Base-by-base conservation (phyloP, 768 basidiomycete genomes). In the Tylopilus sp. region DNA sequence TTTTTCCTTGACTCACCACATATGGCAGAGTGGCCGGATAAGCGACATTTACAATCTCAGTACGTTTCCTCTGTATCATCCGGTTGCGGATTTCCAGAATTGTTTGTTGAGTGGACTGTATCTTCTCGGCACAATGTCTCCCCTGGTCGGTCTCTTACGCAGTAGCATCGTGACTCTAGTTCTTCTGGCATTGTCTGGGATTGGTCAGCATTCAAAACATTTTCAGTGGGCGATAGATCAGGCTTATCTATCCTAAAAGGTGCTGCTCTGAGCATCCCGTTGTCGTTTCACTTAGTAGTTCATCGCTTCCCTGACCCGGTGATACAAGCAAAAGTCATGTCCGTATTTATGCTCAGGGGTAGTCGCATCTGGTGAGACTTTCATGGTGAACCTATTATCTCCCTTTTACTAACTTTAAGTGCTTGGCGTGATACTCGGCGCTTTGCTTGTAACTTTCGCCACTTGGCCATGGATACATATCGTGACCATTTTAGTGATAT, bases 41-140 rank as follows among this genome's bases (percentile, higher is more conserved):
- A 42, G 40, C n/a, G 48, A 49, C 12, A 20, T 49, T 15, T 49
- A 41, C 4, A 42, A 49, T 17, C 40, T 40, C 22, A 49, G 48
- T 49, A 41, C 8, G 22, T 33, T 12, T 5, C 3, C 17, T 6
- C 30, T 23, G 21, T 25, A n/a, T 18, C 8, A 15, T 31, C 20
- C 38, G 11, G 7, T 12, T 33, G 10, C 15, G 17, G 6, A 3
- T 8, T 23, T 4, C 5, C 40, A 49, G 40, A 42, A 25, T 23
- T 49, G 9, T n/a, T 41, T 48, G 13, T 11, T 48, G 21, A 18
- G 17, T 18, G 48, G 48, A 6, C 6, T 49, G 22, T 49, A 48
- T 22, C 28, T 48, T 5, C 9, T 41, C 21, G 40, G 40, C 3
- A 33, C 42, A 17, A 12, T 13, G 12, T 49, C 48, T 49, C 40